A percentile compares a stretch with the other conserved stretches of the same genome.
phyloP scores from a whole-genome alignment of 2,329 filamentous ascomycete genomes.

The Camillea tinctor region DNA sequence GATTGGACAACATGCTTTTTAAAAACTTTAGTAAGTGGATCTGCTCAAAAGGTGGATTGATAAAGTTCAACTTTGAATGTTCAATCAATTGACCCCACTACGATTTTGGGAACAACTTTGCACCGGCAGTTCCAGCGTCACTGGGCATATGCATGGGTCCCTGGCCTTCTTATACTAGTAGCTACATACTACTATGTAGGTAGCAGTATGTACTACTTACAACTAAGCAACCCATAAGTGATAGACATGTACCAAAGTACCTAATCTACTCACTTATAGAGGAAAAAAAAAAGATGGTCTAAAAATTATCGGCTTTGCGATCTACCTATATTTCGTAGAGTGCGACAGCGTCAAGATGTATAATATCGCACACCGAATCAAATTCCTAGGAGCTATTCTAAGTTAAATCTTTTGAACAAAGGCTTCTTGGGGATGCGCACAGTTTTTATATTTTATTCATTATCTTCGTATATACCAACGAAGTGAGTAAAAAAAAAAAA shows the following conservation, averaged over 20 bases:
- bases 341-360: neutral
- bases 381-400: neutral
- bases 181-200: too few species aligned
- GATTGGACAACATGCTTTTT: neutral
- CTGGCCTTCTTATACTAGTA: too few species aligned
- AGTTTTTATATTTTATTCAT: neutral
- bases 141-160: neutral
- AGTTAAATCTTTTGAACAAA: neutral
- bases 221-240: neutral
- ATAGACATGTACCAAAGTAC: neutral
- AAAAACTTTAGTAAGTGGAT: too few species aligned
- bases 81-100: neutral
- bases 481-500: conserved; percentile 10
- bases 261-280: neutral
- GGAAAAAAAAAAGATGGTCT: neutral
- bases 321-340: neutral
- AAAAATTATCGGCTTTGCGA: neutral
- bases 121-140: neutral
- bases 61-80: too few species aligned
- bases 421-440: conserved; percentile 6
- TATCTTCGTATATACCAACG: neutral
- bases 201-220: too few species aligned
- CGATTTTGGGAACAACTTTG: neutral
- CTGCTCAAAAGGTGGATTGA: too few species aligned
- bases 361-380: neutral